Conservation (phyloP, 2,329 filamentous ascomycete species). For the Aspergillus ochraceus region DNA sequence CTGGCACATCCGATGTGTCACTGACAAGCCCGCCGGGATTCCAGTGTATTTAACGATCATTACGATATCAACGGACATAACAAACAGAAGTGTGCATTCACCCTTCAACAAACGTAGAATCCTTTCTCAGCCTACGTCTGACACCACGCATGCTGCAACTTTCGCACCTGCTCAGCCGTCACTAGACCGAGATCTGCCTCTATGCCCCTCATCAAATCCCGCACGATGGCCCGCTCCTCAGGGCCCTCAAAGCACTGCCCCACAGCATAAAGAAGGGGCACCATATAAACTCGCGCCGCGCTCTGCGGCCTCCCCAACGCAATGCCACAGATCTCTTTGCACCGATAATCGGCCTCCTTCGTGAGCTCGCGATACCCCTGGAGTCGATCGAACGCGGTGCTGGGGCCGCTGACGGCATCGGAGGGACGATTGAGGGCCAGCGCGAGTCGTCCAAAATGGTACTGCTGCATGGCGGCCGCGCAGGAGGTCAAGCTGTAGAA, state of each 20-base stretch:
- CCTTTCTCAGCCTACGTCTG: slow-evolving; percentile 5
- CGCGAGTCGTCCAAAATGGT: slow-evolving; percentile 64
- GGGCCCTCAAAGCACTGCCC: slow-evolving; percentile 57
- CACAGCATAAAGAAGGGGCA: slow-evolving; percentile 61
- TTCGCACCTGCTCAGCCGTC: slow-evolving; percentile 55
- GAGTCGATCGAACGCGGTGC: slow-evolving; percentile 55
- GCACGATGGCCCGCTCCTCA: slow-evolving; percentile 54
- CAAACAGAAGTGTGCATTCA: background rate
- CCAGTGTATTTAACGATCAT: too few species aligned
- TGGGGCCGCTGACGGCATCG: slow-evolving; percentile 54
- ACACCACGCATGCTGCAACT: slow-evolving; percentile 43
- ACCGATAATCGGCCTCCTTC: slow-evolving; percentile 56
- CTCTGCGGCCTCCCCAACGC: slow-evolving; percentile 56
- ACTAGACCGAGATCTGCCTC: slow-evolving; percentile 62
- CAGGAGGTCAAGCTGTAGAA: slow-evolving; percentile 64
- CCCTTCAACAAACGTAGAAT: background rate
- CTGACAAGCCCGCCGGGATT: too few species aligned
- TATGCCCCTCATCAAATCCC: slow-evolving; percentile 57
- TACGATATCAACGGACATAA: background rate
- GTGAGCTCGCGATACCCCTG: slow-evolving; percentile 59
- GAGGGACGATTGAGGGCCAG: slow-evolving; percentile 61
- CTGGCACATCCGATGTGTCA: too few species aligned
- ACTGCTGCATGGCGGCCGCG: slow-evolving; percentile 64
- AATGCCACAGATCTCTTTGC: slow-evolving; percentile 60
- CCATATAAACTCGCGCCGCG: slow-evolving; percentile 57